phyloP scores from a whole-genome alignment of 129 eudicot species.

The Escallonia herrerae region DNA sequence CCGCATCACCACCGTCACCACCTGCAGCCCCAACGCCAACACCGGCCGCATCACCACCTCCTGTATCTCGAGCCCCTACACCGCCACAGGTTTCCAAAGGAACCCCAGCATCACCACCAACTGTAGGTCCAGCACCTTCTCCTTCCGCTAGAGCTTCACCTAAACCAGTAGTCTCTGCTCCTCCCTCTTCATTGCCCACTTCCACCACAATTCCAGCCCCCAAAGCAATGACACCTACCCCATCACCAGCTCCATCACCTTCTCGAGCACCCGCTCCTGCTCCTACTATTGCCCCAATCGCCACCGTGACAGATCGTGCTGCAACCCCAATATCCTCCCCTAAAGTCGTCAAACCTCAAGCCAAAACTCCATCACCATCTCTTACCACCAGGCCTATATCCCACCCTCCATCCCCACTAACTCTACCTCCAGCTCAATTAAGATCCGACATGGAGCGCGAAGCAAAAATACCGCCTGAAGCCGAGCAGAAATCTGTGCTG shows the following conservation, averaged over 20 bases:
- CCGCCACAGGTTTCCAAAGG: not conserved
- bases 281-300: constrained; percentile 17
- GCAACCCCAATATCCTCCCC: constrained; percentile 23
- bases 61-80: constrained; percentile 5
- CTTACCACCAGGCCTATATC: constrained; percentile 18
- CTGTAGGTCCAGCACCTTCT: constrained; percentile 6
- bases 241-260: constrained; percentile 9
- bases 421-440: constrained; percentile 42
- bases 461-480: constrained; percentile 18
- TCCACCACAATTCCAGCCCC: constrained; percentile 1
- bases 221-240: constrained; percentile 5
- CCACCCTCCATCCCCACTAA: constrained; percentile 52
- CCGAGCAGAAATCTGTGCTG: constrained; percentile 39
- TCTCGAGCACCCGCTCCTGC: constrained; percentile 12
- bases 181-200: constrained; percentile 15
- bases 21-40: constrained; percentile 2
- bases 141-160: not conserved
- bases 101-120: constrained; percentile 9
- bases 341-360: constrained; percentile 19
- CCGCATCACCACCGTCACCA: constrained; percentile 1
- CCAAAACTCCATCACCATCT: constrained; percentile 26
- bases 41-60: constrained; percentile 1
- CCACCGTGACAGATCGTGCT: constrained; percentile 8
- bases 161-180: not conserved
- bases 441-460: constrained; percentile 10